A percentile compares a stretch with the other conserved stretches of the same genome.
These are phyloP conservation scores for Globisporangium lucens DNA, from an alignment of 352 stramenopile genomes.

Conservation along the genomic window DNA sequence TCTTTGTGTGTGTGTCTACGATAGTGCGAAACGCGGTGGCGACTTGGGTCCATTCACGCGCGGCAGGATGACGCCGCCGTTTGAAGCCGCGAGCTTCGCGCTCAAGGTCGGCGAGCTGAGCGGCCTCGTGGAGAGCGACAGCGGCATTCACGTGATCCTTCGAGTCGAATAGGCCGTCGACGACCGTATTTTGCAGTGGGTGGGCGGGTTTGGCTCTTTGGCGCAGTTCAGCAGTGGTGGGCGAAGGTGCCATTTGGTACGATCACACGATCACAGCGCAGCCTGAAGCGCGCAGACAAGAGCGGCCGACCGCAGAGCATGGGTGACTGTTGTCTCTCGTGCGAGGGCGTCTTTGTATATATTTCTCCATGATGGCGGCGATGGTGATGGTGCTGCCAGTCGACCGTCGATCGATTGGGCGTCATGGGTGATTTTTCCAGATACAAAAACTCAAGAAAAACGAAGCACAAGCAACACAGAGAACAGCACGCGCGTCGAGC, in stretches of 20 bases:
- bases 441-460: slow-evolving; percentile 7
- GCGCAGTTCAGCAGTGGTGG: neutral
- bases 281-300: neutral
- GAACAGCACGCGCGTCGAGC: neutral
- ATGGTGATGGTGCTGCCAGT: neutral
- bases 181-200: slow-evolving; percentile 8
- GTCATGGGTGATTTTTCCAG: slow-evolving; percentile 4
- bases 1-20: too few relatives aligned
- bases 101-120: slow-evolving; percentile 93
- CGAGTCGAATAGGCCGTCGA: slow-evolving; percentile 55
- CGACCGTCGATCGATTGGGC: neutral
- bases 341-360: slow-evolving; percentile 1
- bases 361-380: neutral
- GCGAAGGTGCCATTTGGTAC: neutral
- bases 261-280: neutral
- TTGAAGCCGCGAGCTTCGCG: slow-evolving; percentile 90
- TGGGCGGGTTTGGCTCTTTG: neutral
- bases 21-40: slow-evolving; percentile 86
- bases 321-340: neutral
- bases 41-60: slow-evolving; percentile 87
- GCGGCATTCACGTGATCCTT: slow-evolving; percentile 97
- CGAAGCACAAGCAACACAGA: neutral
- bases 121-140: slow-evolving; percentile 94
- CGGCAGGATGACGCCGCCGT: slow-evolving; percentile 92
- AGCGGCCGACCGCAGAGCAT: neutral